phyloP scores from a whole-genome alignment of 2,329 filamentous ascomycete genomes.

The Fusarium sp. region DNA sequence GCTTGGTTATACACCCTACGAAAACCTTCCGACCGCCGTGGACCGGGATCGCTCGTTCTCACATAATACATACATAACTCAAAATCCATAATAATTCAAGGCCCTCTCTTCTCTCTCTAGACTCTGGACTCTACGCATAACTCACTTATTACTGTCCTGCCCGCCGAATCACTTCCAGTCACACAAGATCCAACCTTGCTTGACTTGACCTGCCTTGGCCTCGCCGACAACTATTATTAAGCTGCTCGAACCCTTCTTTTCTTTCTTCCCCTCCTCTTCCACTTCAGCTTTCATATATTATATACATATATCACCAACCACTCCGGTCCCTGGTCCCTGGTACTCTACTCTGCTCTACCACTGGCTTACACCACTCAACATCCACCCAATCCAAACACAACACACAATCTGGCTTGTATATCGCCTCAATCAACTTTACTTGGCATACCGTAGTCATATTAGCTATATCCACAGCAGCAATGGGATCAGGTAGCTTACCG shows the following conservation, averaged over 20 bases:
- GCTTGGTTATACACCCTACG: conserved; percentile 13
- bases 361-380: conserved; percentile 29
- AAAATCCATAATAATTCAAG: conserved; percentile 27
- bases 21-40: conserved; percentile 42
- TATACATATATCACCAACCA: conserved; percentile 28
- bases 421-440: conserved; percentile 10
- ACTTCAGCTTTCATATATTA: conserved; percentile 22
- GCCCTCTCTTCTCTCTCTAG: conserved; percentile 12
- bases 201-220: conserved; percentile 22
- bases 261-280: conserved; percentile 12
- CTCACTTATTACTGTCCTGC: conserved; percentile 7
- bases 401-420: conserved; percentile 15
- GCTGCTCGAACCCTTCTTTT: conserved; percentile 29
- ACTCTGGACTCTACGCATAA: conserved; percentile 16
- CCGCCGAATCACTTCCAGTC: conserved; percentile 16
- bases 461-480: conserved; percentile 44
- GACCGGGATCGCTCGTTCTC: conserved; percentile 33
- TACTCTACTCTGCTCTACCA: conserved; percentile 6
- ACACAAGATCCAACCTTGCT: conserved; percentile 22
- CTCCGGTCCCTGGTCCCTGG: conserved; percentile 30
- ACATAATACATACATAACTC: conserved; percentile 37
- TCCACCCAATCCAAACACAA: background rate
- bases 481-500: conserved; percentile 60
- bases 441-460: conserved; percentile 9
- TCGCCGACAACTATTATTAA: conserved; percentile 42